Evolutionary conservation across 805 yeast species (phyloP).

Genomic region (Kodamaea leandrae): DNA sequence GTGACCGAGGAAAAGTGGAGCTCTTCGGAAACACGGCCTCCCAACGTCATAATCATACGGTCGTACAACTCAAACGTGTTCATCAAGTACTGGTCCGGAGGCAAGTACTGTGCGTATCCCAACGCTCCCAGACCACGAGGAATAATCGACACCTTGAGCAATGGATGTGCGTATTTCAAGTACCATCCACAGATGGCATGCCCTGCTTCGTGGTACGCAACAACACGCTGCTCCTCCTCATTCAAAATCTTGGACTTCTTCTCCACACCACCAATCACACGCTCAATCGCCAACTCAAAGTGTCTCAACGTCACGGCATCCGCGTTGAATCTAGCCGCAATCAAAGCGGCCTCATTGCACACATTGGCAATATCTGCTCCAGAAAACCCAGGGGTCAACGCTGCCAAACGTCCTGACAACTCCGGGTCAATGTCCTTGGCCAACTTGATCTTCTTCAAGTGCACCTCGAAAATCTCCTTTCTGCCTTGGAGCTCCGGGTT

Average conservation of each 20-base stretch:
- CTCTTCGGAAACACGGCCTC: slow-evolving; percentile 97
- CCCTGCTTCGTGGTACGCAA: slow-evolving; percentile 98
- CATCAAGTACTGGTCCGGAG: slow-evolving; percentile 83
- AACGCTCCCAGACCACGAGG: slow-evolving; percentile 97
- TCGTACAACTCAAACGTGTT: slow-evolving; percentile 77
- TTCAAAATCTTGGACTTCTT: slow-evolving; percentile 81
- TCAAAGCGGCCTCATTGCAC: slow-evolving; percentile 95
- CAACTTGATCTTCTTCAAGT: slow-evolving; percentile 69
- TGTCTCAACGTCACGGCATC: slow-evolving; percentile 69
- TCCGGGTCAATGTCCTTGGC: slow-evolving; percentile 41
- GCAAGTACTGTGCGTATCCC: slow-evolving; percentile 96
- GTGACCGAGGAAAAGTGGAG: slow-evolving; percentile 88
- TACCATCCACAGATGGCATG: slow-evolving; percentile 99
- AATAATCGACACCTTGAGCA: slow-evolving; percentile 91
- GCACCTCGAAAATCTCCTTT: slow-evolving; percentile 87
- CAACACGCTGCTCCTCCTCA: slow-evolving; percentile 82
- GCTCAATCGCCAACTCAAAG: slow-evolving; percentile 94
- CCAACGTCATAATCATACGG: slow-evolving; percentile 94
- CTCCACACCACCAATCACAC: slow-evolving; percentile 95
- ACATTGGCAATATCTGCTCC: slow-evolving; percentile 99
- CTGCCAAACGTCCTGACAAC: slow-evolving; percentile 85
- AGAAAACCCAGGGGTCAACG: slow-evolving; percentile 95
- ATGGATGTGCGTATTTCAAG: slow-evolving; percentile 85
- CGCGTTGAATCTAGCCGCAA: slow-evolving; percentile 85
- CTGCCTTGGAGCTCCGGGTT: slow-evolving; percentile 95